Evolutionary conservation across 179 eudicot genomes (phyloP).

Genomic region (Beta lomatogona): DNA sequence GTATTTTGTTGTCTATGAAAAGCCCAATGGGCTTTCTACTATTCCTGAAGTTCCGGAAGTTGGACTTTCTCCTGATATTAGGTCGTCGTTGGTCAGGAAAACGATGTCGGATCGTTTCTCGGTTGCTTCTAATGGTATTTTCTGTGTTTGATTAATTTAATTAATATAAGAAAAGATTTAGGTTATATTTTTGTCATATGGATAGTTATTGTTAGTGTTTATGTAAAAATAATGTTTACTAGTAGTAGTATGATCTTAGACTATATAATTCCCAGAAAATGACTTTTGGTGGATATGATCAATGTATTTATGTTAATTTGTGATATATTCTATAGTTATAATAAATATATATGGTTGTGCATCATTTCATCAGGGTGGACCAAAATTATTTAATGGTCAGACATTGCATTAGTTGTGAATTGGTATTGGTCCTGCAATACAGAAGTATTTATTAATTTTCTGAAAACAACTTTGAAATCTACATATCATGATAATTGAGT

Average conservation of each 20-base stretch:
- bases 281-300: not conserved
- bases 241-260: not conserved
- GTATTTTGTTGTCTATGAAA: conserved; percentile 45
- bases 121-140: conserved; percentile 47
- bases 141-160: conserved; percentile 43
- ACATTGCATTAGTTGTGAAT: conserved; percentile 12
- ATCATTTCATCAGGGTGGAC: conserved; percentile 1
- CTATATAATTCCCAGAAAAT: not conserved
- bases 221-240: not conserved
- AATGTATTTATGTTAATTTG: not conserved
- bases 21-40: conserved; percentile 47
- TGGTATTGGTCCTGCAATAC: not conserved
- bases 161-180: not conserved
- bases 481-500: too few relatives aligned
- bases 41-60: conserved; percentile 69
- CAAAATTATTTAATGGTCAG: not conserved
- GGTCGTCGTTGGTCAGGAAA: conserved; percentile 45
- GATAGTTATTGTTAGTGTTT: not conserved
- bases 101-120: conserved; percentile 61
- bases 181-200: not conserved
- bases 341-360: too few relatives aligned
- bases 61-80: conserved; percentile 58
- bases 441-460: not conserved
- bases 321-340: not conserved
- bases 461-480: too few relatives aligned